Evolutionary conservation across 192 early-diverging fungal species (phyloP), one percentile per base, ranked within the genome.

Genomic region (Gaertneriomyces semiglobifer): DNA sequence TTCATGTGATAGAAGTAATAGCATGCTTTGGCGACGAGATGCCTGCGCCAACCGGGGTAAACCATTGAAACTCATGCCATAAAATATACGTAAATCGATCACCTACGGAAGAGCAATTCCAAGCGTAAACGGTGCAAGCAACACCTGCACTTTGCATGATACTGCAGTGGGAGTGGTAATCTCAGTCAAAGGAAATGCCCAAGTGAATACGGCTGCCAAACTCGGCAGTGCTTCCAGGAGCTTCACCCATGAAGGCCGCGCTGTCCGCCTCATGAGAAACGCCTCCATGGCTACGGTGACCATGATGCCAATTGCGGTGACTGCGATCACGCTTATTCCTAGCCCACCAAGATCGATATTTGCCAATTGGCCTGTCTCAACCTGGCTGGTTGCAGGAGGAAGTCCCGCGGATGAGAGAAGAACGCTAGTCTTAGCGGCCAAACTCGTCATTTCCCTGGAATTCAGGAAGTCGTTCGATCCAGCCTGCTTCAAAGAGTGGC

Each of bases 131-230:
- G 48, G 48, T 12, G 18, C 2, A 50, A 50, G 2, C 59, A 48
- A 48, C 6, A 69, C 48, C 47, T 69, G 68, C 38, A 44, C 54
- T 10, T 42, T 43, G 51, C 68, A 69, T 7, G 68, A 59, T 20
- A 40, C n/a, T 8, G 51, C 19, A 20, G 68, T 69, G 12, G 68
- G 68, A 1, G 2, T 33, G 19, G 44, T 16, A 6, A 54, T 52
- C 33, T 69, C 68, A 5, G 68, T 63, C 7, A 69, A 20, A 9
- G 68, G 68, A 9, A 43, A 63, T 40, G 60, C 68, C 14, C 42
- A 69, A 20, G 63, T 47, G 20, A 25, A 20, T 6, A 44, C 60
- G 20, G 57, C 38, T 10, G 60, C 68, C 1, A 43, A 11, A 4
- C 52, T 51, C 39, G 63, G 41, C 5, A 62, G 3, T 44, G 33